These are phyloP conservation scores for Fusarium stilboides DNA, from an alignment of 2,329 filamentous ascomycete genomes.

Conservation along the genomic window DNA sequence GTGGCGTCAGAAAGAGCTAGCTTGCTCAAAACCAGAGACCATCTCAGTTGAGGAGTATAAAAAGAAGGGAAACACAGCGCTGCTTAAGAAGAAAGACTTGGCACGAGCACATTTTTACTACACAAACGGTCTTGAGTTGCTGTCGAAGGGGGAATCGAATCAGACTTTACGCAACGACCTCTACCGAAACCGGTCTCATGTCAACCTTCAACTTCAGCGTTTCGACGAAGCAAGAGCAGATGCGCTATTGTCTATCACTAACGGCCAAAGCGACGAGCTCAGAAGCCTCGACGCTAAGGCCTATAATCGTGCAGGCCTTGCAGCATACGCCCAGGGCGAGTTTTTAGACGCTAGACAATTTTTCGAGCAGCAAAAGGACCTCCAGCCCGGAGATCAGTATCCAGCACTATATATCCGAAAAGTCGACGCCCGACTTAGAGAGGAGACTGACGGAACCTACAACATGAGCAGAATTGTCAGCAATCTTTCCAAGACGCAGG, in stretches of 20 bases:
- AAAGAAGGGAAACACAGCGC: slow-evolving; percentile 51
- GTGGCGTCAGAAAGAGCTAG: slow-evolving; percentile 17
- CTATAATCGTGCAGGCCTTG: slow-evolving; percentile 52
- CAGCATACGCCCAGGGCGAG: slow-evolving; percentile 50
- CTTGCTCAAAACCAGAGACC: accelerated
- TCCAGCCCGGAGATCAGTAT: slow-evolving; percentile 46
- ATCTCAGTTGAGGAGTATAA: slow-evolving; percentile 44
- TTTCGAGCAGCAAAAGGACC: slow-evolving; percentile 45
- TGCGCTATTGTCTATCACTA: slow-evolving; percentile 51
- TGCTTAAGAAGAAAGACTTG: slow-evolving; percentile 36
- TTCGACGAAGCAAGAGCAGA: slow-evolving; percentile 53
- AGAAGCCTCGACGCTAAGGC: slow-evolving; percentile 52
- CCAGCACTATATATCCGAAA: slow-evolving; percentile 39
- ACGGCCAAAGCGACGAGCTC: slow-evolving; percentile 8
- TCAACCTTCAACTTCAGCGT: slow-evolving; percentile 52
- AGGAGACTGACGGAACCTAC: slow-evolving; percentile 42
- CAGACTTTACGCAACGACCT: slow-evolving; percentile 51
- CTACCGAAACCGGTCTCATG: slow-evolving; percentile 52
- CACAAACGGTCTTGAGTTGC: slow-evolving; percentile 44
- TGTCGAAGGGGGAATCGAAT: background rate
- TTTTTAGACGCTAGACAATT: slow-evolving; percentile 43
- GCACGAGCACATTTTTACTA: slow-evolving; percentile 48
- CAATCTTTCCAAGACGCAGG: slow-evolving; percentile 47
- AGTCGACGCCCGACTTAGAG: slow-evolving; percentile 44
- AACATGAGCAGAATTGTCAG: slow-evolving; percentile 45